A percentile compares a stretch with the other conserved stretches of the same genome.
These are phyloP conservation scores for Rhinocladiella similis DNA, from an alignment of 2,329 filamentous ascomycete species.

Conservation along the genomic window DNA sequence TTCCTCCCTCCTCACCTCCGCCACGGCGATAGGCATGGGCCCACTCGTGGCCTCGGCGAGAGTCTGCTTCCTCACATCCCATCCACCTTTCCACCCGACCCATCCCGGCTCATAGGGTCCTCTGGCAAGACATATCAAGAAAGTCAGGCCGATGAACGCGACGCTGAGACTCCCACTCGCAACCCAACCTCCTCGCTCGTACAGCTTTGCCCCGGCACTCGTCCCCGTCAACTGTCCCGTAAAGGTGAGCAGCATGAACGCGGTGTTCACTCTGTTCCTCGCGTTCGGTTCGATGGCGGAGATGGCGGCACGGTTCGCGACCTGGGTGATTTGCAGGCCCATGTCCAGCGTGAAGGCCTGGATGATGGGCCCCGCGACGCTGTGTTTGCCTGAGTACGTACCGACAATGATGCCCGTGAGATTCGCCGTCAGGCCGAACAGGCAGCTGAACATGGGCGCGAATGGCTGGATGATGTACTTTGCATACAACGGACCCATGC, in stretches of 20 bases:
- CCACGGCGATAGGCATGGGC: slow-evolving; percentile 1
- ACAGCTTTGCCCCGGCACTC: slow-evolving; percentile 58
- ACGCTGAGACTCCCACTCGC: slow-evolving; percentile 58
- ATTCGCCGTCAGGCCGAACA: slow-evolving; percentile 61
- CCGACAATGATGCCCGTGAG: slow-evolving; percentile 66
- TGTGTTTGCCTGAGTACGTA: slow-evolving; percentile 66
- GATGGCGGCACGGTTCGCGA: slow-evolving; percentile 70
- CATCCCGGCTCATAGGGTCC: slow-evolving; percentile 60
- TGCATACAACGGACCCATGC: slow-evolving; percentile 68
- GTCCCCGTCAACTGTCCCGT: slow-evolving; percentile 74
- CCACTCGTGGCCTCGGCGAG: slow-evolving; percentile 21
- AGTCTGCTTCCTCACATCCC: slow-evolving; percentile 42
- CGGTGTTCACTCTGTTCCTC: slow-evolving; percentile 75
- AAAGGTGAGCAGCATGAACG: slow-evolving; percentile 77
- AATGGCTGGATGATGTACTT: slow-evolving; percentile 65
- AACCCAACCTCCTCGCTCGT: slow-evolving; percentile 58
- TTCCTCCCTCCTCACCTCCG: background rate
- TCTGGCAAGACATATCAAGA: slow-evolving; percentile 49
- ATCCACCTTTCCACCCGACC: slow-evolving; percentile 62
- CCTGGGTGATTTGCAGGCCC: slow-evolving; percentile 71
- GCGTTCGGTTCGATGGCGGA: slow-evolving; percentile 70
- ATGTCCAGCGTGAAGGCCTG: slow-evolving; percentile 72
- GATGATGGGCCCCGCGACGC: slow-evolving; percentile 69
- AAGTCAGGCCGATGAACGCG: slow-evolving; percentile 52
- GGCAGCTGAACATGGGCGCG: slow-evolving; percentile 65